A percentile compares a stretch with the other conserved stretches of the same genome.
These are phyloP conservation scores for Geosmithia putterillii DNA, from an alignment of 2,329 filamentous ascomycete genomes.

Conservation along the genomic window DNA sequence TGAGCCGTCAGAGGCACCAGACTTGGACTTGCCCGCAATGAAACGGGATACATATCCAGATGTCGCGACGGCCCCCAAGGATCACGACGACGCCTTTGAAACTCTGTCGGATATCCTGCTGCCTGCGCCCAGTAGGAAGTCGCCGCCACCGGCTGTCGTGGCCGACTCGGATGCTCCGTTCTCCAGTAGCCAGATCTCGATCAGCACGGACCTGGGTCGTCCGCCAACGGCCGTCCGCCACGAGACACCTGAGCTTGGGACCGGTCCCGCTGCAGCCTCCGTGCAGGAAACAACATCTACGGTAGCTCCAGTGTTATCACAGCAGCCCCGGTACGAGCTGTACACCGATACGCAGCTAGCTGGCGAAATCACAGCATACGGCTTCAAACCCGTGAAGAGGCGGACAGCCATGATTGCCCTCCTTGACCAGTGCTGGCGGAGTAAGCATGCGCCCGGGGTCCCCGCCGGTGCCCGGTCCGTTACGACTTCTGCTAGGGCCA, in stretches of 20 bases:
- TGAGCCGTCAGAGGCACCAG: not conserved
- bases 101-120: not conserved
- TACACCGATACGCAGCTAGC: conserved; percentile 52
- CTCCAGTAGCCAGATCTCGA: conserved; percentile 10
- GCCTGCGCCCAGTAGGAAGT: not conserved
- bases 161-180: conserved; percentile 6
- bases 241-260: not conserved
- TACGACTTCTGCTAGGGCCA: conserved; percentile 5
- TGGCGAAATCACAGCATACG: conserved; percentile 49
- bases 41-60: not conserved
- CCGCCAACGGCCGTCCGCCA: not conserved
- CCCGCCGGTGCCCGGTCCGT: conserved; percentile 8
- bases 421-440: conserved; percentile 59
- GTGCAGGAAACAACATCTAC: not conserved
- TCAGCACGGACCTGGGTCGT: conserved; percentile 3
- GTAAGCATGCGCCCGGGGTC: conserved; percentile 26
- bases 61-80: not conserved
- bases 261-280: not conserved
- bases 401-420: conserved; percentile 58
- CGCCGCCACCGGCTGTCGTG: not conserved
- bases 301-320: conserved; percentile 1
- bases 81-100: not conserved
- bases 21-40: too few species aligned
- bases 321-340: conserved; percentile 42
- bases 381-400: conserved; percentile 61